Percentiles rank a stretch among this genome's conserved stretches.
These are phyloP conservation scores for Paecilomyces sp. DNA, from an alignment of 2,329 filamentous ascomycete species.

Conservation along the genomic window DNA sequence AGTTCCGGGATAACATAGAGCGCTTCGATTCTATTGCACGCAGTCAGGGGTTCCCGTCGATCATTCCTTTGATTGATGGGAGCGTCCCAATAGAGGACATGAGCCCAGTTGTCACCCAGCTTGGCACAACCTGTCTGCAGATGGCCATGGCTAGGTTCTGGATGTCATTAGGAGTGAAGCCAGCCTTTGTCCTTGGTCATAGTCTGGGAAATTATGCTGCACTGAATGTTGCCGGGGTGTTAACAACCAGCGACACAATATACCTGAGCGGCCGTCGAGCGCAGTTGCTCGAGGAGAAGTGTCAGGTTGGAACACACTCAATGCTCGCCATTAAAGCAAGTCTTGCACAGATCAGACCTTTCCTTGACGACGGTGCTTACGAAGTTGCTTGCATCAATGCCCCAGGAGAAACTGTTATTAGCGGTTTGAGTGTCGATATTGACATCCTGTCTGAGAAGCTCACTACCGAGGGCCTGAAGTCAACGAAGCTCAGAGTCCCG, in stretches of 20 bases:
- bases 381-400: conserved; percentile 37
- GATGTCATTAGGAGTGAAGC: conserved; percentile 28
- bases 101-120: conserved; percentile 24
- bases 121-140: conserved; percentile 32
- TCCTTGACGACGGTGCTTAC: conserved; percentile 20
- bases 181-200: conserved; percentile 34
- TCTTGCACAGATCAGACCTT: conserved; percentile 22
- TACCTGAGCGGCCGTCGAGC: conserved; percentile 35
- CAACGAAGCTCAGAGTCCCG: conserved; percentile 36
- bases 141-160: conserved; percentile 32
- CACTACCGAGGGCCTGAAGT: conserved; percentile 29
- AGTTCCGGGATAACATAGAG: conserved; percentile 24
- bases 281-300: conserved; percentile 32
- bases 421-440: conserved; percentile 29
- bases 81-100: conserved; percentile 22
- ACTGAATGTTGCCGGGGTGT: conserved; percentile 29
- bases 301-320: conserved; percentile 34
- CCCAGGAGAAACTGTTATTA: conserved; percentile 37
- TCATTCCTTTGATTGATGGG: conserved; percentile 28
- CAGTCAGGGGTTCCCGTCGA: conserved; percentile 28
- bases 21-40: conserved; percentile 25
- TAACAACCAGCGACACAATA: conserved; percentile 30
- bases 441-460: conserved; percentile 29
- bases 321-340: conserved; percentile 39
- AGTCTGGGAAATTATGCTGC: conserved; percentile 38